Base-by-base conservation (phyloP, 2,329 filamentous ascomycete species). In the Lasiodiplodia citricola region DNA sequence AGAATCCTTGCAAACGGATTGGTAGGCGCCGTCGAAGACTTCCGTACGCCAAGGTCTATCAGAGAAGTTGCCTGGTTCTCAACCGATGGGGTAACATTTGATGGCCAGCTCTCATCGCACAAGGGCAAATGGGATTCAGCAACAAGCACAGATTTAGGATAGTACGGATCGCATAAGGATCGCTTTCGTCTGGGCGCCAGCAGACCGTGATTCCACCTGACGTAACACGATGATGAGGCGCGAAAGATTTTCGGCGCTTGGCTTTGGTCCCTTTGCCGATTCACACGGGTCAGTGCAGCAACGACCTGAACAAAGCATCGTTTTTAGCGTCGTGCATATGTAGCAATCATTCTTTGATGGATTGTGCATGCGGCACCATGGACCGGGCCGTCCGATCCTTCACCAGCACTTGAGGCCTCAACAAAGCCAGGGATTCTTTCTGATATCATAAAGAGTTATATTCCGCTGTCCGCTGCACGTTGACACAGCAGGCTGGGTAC, bases 281-380 rank as follows among this genome's bases (percentile, higher is more conserved):
- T 14, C 23, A 47, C 44, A 28, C 51, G 47, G 51, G 13, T 13
- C 50, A 25, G 23, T 62, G 57, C 47, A 31, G 41, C 57, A 13
- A 41, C 10, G 25, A 8, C 44, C 4, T 25, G 60, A 47, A 64
- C 35, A 47, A 64, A 50, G 38, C 23, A 16, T 64, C 60, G 10
- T n/a, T 37, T 64, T 50, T n/a, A 23, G 60, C 60, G 60, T 50
- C 51, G 21, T 38, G 60, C 60, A 64, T 64, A 21, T 31, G 41
- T 44, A 31, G 47, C 28, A 52, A 52, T 13, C 31, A 25, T 23
- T 35, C 21, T 47, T 38, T 16, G 31, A 21, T 35, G 58, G 11
- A 37, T 52, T 28, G 28, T 31, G 47, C 60, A 37, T 64, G 60
- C 47, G 21, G 31, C 44, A 64, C 60, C 16, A 54, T 52, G 60